Percentiles rank a stretch among this genome's conserved stretches.
These are phyloP conservation scores for Chiua virens DNA, from an alignment of 768 basidiomycete species.

Conservation along the genomic window DNA sequence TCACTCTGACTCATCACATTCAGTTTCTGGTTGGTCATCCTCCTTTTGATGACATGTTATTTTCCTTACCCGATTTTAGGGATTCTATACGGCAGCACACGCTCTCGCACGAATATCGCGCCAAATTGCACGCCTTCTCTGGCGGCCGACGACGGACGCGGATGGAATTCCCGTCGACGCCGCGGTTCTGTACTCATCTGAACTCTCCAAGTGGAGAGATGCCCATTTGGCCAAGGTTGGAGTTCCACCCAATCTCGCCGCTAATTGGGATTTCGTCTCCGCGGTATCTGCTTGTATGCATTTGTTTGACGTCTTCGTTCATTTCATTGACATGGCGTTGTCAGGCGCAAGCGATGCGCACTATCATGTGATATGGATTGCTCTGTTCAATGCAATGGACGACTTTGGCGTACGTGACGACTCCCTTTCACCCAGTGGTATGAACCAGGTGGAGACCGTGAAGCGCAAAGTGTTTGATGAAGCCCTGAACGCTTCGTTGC, in stretches of 20 bases:
- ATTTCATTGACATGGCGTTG: not conserved
- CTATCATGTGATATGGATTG: slow-evolving; percentile 91
- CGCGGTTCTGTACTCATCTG: slow-evolving; percentile 54
- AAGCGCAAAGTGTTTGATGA: slow-evolving; percentile 78
- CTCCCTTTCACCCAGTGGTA: slow-evolving; percentile 28
- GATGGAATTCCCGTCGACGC: slow-evolving; percentile 74
- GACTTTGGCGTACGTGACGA: slow-evolving; percentile 81
- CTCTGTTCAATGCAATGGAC: slow-evolving; percentile 76
- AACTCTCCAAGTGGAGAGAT: slow-evolving; percentile 72
- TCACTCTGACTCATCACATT: slow-evolving; percentile 8
- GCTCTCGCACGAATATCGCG: slow-evolving; percentile 82
- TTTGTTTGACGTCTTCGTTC: not conserved
- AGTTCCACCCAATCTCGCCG: slow-evolving; percentile 81
- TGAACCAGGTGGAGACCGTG: slow-evolving; percentile 64
- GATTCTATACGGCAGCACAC: slow-evolving; percentile 81
- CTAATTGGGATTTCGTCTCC: slow-evolving; percentile 87
- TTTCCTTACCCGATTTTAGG: slow-evolving; percentile 42
- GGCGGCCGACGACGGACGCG: slow-evolving; percentile 73
- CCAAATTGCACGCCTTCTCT: slow-evolving; percentile 77
- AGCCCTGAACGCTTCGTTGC: slow-evolving; percentile 79
- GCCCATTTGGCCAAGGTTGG: slow-evolving; percentile 76
- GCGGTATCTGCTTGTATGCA: slow-evolving; percentile 63
- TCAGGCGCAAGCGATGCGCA: slow-evolving; percentile 82
- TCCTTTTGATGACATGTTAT: not conserved
- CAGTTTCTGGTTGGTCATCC: slow-evolving; percentile 65